A percentile compares a stretch with the other conserved stretches of the same genome.
These are phyloP conservation scores for Vitis hybrid DNA, from an alignment of 177 flowering plant species.

Conservation along the genomic window DNA sequence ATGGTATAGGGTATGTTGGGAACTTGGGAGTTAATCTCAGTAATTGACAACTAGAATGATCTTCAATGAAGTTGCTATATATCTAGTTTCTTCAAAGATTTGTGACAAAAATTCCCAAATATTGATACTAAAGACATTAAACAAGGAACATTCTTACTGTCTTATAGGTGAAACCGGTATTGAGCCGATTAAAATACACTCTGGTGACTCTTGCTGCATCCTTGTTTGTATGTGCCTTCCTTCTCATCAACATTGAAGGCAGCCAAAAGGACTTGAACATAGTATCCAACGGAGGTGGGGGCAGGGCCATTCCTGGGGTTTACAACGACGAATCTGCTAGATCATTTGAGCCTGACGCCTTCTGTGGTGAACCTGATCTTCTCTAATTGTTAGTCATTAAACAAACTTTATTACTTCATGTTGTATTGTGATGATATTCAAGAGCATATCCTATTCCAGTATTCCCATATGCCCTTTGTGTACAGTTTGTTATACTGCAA, in stretches of 20 bases:
- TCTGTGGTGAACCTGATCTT: slow-evolving; percentile 67
- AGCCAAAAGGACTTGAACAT: slow-evolving; percentile 27
- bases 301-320: slow-evolving; percentile 68
- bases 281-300: slow-evolving; percentile 30
- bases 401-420: neutral
- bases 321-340: slow-evolving; percentile 86
- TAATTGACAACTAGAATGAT: neutral
- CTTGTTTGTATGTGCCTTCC: slow-evolving; percentile 42
- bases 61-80: neutral
- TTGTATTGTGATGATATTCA: neutral
- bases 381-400: slow-evolving; percentile 6
- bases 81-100: no score
- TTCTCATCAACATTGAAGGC: slow-evolving; percentile 50
- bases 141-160: no score
- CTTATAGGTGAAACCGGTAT: slow-evolving; percentile 80
- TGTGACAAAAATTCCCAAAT: no score
- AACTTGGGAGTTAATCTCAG: no score
- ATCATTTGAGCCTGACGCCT: slow-evolving; percentile 89
- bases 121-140: no score
- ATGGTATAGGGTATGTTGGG: no score
- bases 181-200: slow-evolving; percentile 70
- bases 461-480: neutral
- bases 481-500: neutral
- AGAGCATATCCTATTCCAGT: neutral
- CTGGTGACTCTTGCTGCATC: slow-evolving; percentile 64